Base-by-base conservation (phyloP, 345 rosid genomes). In the Hibiscus syriacus region DNA sequence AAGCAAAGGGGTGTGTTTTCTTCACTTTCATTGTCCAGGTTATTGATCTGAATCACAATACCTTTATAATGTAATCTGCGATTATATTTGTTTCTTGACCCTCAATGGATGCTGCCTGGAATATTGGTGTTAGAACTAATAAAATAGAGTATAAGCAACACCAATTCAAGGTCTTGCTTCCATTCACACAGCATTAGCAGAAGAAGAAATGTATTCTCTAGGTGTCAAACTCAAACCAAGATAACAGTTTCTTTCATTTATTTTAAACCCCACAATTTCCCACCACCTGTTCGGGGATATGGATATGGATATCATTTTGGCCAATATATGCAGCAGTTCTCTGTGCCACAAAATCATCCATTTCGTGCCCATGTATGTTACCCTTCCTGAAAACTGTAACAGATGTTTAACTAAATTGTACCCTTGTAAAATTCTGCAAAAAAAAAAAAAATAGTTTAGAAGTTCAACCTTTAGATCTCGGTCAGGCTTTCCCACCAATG, bases 281-380 rank as follows among this genome's bases (percentile, higher is more conserved):
- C 45, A 36, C 36, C 46, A 36, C 64, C 2, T 34, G n/a, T 57
- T 56, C 61, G n/a, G n/a, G n/a, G n/a, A n/a, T n/a, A n/a, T n/a
- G 81, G 0, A 82, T 73, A 67, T 86, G 95, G 48, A 82, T 54
- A 72, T 88, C 97, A 26, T 86, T 76, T 67, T 90, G 95, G 65
- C 89, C 77, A 13, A 88, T 82, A 72, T 90, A 90, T 6, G 95
- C 85, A 20, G 84, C 87, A 29, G 79, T 76, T 78, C 86, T 83
- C 57, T 88, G 82, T 2, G 97, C 84, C 13, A 85, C 81, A 64
- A 88, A 90, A 74, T 86, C 91, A 55, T 80, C 49, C 78, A 84
- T 56, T 10, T 45, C 74, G 67, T 84, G 83, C 2, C 86, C 91
- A 74, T 88, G 73, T 81, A 88, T 27, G 86, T 86, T 41, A 88